Conservation (phyloP, 768 basidiomycete genomes). For the Amanita pallidorosea region DNA sequence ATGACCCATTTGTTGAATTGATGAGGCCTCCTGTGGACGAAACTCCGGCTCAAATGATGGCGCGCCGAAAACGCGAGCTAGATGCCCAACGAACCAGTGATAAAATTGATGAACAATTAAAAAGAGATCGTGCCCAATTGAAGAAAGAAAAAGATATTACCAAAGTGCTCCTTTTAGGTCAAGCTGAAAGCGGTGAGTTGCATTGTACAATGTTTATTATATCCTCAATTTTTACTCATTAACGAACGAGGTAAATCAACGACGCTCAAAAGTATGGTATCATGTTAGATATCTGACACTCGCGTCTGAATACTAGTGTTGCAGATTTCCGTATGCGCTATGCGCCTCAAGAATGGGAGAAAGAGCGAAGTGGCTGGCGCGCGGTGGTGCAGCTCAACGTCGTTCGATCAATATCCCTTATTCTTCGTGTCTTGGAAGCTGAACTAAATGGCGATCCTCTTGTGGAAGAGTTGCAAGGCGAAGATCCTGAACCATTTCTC, state of each 20-base stretch:
- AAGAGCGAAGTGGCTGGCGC: slow-evolving; percentile 66
- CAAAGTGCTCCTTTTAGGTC: slow-evolving; percentile 53
- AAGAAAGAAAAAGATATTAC: slow-evolving; percentile 38
- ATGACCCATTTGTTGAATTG: slow-evolving; percentile 33
- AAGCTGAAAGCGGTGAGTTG: slow-evolving; percentile 52
- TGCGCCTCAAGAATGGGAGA: slow-evolving; percentile 48
- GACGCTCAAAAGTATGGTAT: slow-evolving; percentile 47
- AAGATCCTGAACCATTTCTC: slow-evolving; percentile 7
- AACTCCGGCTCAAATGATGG: slow-evolving; percentile 38
- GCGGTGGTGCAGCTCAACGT: slow-evolving; percentile 74
- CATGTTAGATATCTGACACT: background rate
- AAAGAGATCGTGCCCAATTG: slow-evolving; percentile 29
- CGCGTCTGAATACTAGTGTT: background rate
- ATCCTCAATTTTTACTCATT: background rate
- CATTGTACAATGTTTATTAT: background rate
- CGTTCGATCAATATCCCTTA: slow-evolving; percentile 55
- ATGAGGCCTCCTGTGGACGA: slow-evolving; percentile 42
- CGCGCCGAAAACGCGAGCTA: slow-evolving; percentile 32
- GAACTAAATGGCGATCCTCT: slow-evolving; percentile 33
- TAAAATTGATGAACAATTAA: slow-evolving; percentile 51
- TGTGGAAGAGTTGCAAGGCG: background rate
- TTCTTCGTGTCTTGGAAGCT: slow-evolving; percentile 49
- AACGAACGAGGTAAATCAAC: slow-evolving; percentile 49
- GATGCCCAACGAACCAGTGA: slow-evolving; percentile 40
- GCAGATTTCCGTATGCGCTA: slow-evolving; percentile 68